Conservation (phyloP, 1,139 yeast species). For the Suhomyces wounanorum region DNA sequence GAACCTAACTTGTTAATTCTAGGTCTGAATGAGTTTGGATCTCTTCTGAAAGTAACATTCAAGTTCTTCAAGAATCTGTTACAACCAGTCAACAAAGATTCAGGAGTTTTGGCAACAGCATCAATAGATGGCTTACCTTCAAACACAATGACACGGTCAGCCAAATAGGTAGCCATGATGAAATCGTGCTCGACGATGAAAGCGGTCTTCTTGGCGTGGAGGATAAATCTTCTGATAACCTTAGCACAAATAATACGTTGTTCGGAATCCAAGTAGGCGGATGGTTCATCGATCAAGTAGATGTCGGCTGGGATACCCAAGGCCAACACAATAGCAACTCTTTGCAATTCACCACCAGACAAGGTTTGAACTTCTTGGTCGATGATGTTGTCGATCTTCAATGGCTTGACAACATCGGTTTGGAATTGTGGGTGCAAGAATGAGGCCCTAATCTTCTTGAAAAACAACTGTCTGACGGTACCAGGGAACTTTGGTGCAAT, state of each 20-base stretch:
- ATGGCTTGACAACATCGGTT: constrained; percentile 95
- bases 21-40: constrained; percentile 96
- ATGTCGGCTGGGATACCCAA: constrained; percentile 95
- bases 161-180: constrained; percentile 98
- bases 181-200: constrained; percentile 99
- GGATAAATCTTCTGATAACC: constrained; percentile 93
- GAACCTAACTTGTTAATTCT: constrained; percentile 96
- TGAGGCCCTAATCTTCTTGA: constrained; percentile 92
- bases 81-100: constrained; percentile 93
- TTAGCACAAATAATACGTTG: constrained; percentile 99
- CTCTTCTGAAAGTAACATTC: constrained; percentile 98
- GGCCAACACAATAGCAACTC: constrained; percentile 96
- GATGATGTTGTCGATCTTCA: constrained; percentile 87
- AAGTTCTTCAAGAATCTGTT: constrained; percentile 94
- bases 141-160: constrained; percentile 96
- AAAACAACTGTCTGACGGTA: constrained; percentile 95
- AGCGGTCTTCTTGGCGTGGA: constrained; percentile 97
- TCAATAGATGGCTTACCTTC: constrained; percentile 90
- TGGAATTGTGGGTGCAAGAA: constrained; percentile 97
- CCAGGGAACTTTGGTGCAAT: constrained; percentile 98
- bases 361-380: constrained; percentile 97
- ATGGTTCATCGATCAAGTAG: constrained; percentile 96
- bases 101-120: constrained; percentile 84
- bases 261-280: constrained; percentile 97
- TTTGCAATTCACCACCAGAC: constrained; percentile 99